These are phyloP conservation scores for Astragalus glycyphyllos DNA, from an alignment of 306 rosid species.

Conservation along the genomic window DNA sequence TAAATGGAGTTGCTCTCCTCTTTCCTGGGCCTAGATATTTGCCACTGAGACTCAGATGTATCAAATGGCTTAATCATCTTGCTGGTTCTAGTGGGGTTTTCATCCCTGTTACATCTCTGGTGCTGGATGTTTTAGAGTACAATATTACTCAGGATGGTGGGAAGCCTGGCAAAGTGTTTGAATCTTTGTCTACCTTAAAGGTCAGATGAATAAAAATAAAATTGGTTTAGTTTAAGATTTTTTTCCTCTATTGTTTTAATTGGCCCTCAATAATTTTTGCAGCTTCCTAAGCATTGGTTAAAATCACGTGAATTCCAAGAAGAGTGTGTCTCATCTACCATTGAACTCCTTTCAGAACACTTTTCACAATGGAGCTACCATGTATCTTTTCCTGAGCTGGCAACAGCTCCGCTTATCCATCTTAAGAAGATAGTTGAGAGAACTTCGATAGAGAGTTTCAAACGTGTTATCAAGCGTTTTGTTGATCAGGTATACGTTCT, in stretches of 20 bases:
- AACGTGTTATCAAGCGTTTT: constrained; percentile 74
- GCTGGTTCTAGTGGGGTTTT: constrained; percentile 80
- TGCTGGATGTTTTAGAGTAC: constrained; percentile 77
- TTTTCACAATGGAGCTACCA: constrained; percentile 87
- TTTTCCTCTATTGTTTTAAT: constrained; percentile 33
- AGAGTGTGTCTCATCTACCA: constrained; percentile 73
- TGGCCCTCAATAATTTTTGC: constrained; percentile 44
- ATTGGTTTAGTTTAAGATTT: neutral
- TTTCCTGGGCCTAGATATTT: constrained; percentile 96
- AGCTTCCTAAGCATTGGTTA: constrained; percentile 90
- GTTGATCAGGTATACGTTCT: constrained; percentile 76
- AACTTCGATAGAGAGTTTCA: constrained; percentile 72
- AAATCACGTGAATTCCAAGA: constrained; percentile 80
- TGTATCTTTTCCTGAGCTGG: constrained; percentile 90
- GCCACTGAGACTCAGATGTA: constrained; percentile 84
- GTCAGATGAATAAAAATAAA: constrained; percentile 45
- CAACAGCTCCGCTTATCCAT: constrained; percentile 73
- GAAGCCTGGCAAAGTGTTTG: constrained; percentile 61
- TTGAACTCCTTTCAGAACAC: constrained; percentile 82
- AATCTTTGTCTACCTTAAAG: constrained; percentile 63
- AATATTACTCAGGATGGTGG: constrained; percentile 68
- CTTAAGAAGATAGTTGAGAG: constrained; percentile 71
- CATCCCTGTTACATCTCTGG: constrained; percentile 81
- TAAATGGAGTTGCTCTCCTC: constrained; percentile 76
- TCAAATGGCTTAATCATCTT: constrained; percentile 85